These are phyloP conservation scores for Cutaneotrichosporon mucoides DNA, from an alignment of 1,284 basidiomycete species.

Conservation along the genomic window DNA sequence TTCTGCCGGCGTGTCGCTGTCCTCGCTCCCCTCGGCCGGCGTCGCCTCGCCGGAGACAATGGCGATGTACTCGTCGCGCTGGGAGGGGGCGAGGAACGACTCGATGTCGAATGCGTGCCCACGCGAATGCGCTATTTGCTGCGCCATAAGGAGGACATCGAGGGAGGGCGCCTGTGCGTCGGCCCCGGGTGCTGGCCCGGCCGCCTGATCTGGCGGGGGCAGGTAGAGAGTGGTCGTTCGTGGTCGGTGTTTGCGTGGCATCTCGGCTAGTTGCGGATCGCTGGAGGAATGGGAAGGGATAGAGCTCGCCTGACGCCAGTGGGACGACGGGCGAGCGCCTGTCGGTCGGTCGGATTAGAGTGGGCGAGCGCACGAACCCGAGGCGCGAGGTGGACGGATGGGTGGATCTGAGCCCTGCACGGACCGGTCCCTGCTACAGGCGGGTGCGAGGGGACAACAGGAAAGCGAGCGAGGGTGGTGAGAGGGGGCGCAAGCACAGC, in stretches of 20 bases:
- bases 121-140: slow-evolving; percentile 27
- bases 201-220: slow-evolving; percentile 11
- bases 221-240: slow-evolving; percentile 31
- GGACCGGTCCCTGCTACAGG: neutral
- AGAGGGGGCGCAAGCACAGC: no score
- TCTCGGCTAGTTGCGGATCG: slow-evolving; percentile 4
- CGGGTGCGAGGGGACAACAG: no score
- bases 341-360: no score
- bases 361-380: no score
- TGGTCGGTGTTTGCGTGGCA: slow-evolving; percentile 26
- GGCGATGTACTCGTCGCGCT: slow-evolving; percentile 27
- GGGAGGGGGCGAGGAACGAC: slow-evolving; percentile 26
- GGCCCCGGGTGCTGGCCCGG: neutral
- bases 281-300: neutral
- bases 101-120: slow-evolving; percentile 39
- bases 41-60: neutral
- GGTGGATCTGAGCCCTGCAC: neutral
- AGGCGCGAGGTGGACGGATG: no score
- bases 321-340: no score
- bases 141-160: slow-evolving; percentile 34
- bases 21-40: neutral
- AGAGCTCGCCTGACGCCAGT: no score
- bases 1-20: neutral
- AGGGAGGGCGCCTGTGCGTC: slow-evolving; percentile 16
- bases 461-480: no score